A percentile compares a stretch with the other conserved stretches of the same genome.
Conservation (phyloP, 1,284 basidiomycete species). For the Quambalaria eucalypti region DNA sequence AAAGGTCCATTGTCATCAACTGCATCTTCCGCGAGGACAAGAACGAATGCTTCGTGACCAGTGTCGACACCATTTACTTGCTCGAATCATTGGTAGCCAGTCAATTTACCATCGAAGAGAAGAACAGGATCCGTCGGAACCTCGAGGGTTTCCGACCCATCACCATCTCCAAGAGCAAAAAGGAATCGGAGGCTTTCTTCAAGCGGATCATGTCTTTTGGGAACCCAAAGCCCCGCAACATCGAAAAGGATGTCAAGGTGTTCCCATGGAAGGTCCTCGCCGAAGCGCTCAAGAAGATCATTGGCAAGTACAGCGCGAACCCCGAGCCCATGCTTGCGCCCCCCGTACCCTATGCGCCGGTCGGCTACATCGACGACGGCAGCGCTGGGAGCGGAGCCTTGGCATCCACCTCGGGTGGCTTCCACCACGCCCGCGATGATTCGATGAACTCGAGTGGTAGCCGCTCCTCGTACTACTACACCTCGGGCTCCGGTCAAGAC, state of each 20-base stretch:
- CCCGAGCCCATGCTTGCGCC: neutral
- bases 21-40: slow-evolving; percentile 80
- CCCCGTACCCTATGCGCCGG: neutral
- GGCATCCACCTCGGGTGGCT: neutral
- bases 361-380: neutral
- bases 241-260: slow-evolving; percentile 95
- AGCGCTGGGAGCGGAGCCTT: neutral
- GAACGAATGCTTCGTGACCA: slow-evolving; percentile 73
- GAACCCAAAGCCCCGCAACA: slow-evolving; percentile 84
- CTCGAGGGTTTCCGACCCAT: slow-evolving; percentile 82
- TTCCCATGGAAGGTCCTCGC: slow-evolving; percentile 81
- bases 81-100: slow-evolving; percentile 76
- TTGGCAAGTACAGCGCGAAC: slow-evolving; percentile 66
- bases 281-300: slow-evolving; percentile 78
- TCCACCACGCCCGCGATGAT: neutral
- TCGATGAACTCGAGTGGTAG: neutral
- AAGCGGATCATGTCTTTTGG: slow-evolving; percentile 91
- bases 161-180: slow-evolving; percentile 78
- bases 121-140: slow-evolving; percentile 88
- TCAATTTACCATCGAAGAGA: slow-evolving; percentile 84
- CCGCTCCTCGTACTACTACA: neutral
- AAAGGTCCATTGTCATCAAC: slow-evolving; percentile 56
- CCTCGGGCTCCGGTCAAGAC: neutral
- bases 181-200: slow-evolving; percentile 74
- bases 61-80: slow-evolving; percentile 86